Conservation (phyloP, 1,139 yeast genomes). For the Pichia norvegensis region DNA sequence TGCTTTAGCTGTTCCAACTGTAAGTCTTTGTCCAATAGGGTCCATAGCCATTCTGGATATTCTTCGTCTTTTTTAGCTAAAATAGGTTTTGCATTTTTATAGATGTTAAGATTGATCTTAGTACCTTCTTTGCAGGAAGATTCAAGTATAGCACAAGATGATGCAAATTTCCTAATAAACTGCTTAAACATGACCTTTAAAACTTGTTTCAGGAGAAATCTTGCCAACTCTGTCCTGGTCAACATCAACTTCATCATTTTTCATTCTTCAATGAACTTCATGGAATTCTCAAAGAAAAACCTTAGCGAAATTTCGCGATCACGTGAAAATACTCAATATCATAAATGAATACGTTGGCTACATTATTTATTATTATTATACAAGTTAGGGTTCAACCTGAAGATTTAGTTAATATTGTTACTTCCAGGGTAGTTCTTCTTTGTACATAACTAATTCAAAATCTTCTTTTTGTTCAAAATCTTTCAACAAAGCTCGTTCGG, state of each 20-base stretch:
- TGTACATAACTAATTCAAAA: background rate
- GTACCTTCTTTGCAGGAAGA: constrained; percentile 70
- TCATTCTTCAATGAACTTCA: no score
- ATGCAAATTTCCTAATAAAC: constrained; percentile 18
- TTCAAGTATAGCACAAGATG: constrained; percentile 21
- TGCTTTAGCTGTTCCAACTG: constrained; percentile 44
- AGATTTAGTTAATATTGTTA: background rate
- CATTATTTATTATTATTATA: no score
- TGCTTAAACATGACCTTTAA: constrained; percentile 6
- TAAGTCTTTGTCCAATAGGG: constrained; percentile 57
- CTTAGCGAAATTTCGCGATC: no score
- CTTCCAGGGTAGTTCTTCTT: background rate
- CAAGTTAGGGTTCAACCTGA: background rate
- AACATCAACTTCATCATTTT: no score
- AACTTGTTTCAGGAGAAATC: background rate
- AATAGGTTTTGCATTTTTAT: constrained; percentile 79
- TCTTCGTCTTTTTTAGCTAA: constrained; percentile 81
- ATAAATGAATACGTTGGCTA: no score
- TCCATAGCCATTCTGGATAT: constrained; percentile 96
- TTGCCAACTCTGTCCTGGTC: no score
- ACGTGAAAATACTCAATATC: no score
- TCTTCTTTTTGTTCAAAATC: background rate
- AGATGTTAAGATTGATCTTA: constrained; percentile 63
- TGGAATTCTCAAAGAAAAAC: no score
- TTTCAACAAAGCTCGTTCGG: background rate